Conservation (phyloP, 192 early-diverging fungal genomes). For the Backusella mclennaniae region DNA sequence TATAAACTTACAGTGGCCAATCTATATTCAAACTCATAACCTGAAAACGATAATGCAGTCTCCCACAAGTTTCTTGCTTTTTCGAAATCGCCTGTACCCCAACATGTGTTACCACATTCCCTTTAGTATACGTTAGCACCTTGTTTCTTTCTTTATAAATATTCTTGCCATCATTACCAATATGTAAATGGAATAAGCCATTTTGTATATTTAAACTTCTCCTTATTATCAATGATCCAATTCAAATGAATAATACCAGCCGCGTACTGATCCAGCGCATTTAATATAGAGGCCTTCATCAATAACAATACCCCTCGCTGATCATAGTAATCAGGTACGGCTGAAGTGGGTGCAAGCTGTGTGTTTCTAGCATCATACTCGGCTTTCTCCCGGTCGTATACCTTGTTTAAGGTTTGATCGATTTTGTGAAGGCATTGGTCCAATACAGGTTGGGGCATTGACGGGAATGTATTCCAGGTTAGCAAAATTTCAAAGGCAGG, state of each 20-base stretch:
- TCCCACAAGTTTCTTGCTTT: slow-evolving; percentile 47
- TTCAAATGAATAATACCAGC: slow-evolving; percentile 44
- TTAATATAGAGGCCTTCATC: slow-evolving; percentile 49
- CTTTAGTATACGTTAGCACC: neutral
- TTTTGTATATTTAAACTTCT: slow-evolving; percentile 38
- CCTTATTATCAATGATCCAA: slow-evolving; percentile 50
- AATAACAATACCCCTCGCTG: slow-evolving; percentile 42
- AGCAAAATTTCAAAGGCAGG: slow-evolving; percentile 49
- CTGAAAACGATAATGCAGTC: slow-evolving; percentile 34
- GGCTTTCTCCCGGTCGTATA: slow-evolving; percentile 35
- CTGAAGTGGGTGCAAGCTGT: slow-evolving; percentile 27
- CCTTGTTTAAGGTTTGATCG: slow-evolving; percentile 26
- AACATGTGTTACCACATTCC: slow-evolving; percentile 49
- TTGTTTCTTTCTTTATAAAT: neutral
- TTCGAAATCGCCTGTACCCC: slow-evolving; percentile 37
- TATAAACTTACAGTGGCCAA: slow-evolving; percentile 31
- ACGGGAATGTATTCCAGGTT: slow-evolving; percentile 50
- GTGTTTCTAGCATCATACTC: slow-evolving; percentile 33
- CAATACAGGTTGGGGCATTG: slow-evolving; percentile 40
- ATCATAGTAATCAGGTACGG: slow-evolving; percentile 41
- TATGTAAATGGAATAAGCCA: slow-evolving; percentile 57
- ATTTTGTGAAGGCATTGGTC: slow-evolving; percentile 30
- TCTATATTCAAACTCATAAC: slow-evolving; percentile 54
- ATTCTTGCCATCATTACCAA: slow-evolving; percentile 26
- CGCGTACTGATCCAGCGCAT: slow-evolving; percentile 37